Base-by-base conservation (phyloP, 257 asterid genomes). In the Gentiana dahurica region DNA sequence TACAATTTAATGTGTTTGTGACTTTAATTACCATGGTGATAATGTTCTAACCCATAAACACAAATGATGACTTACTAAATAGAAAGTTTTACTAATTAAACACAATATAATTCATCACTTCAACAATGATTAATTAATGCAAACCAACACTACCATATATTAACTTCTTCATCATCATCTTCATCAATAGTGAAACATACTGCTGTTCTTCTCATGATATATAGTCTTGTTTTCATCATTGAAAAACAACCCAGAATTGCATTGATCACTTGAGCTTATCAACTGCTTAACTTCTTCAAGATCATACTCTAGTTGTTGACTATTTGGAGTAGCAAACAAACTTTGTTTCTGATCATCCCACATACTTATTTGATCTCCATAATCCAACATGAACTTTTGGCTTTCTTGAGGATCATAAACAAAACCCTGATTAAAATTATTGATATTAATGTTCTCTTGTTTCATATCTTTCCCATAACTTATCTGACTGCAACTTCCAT, bases 261-360 rank as follows among this genome's bases (percentile, higher is more conserved):
- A 35, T 41, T 55, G 50, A 15, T 47, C 52, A 13, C 65, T 61
- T 46, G 56, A 66, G 64, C 75, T 72, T 47, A 71, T 65, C 71
- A 81, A 53, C 39, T 75, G 73, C 78, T 80, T 82, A 51, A 86
- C 84, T 64, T 86, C 85, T 45, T 81, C 88, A 62, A 79, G 63
- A 68, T 79, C 84, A 72, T 68, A 65, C 61, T 83, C 64, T 7
- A 80, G 52, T 64, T 72, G 68, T 39, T 36, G 36, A 53, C 55
- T 62, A 61, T 59, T 70, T 24, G 24, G 24, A 1, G 57, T 69
- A 61, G 63, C 41, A 62, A 62, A 33, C 69, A 53, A 70, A 60
- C 52, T 53, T 12, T 51, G 59, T 55, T 68, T 69, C 6, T 73
- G 60, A 50, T 73, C 73, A 11, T 56, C 46, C 63, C 71, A 68